phyloP scores from a whole-genome alignment of 768 basidiomycete genomes.

The Pulveroboletus ravenelii region DNA sequence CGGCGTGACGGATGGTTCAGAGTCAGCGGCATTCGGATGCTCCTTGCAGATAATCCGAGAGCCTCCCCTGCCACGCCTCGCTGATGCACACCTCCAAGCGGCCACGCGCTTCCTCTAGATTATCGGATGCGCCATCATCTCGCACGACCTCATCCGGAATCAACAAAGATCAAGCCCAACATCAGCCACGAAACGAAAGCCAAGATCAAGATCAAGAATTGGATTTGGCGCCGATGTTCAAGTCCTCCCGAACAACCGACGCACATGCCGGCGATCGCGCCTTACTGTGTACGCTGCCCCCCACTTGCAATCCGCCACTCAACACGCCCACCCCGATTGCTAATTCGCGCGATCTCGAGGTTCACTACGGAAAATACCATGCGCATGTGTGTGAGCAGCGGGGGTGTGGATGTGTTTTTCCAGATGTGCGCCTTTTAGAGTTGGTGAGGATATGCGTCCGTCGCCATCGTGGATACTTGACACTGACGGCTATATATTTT shows the following conservation, averaged over 20 bases:
- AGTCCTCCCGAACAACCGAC: conserved; percentile 30
- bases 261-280: conserved; percentile 30
- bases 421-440: conserved; percentile 72
- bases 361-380: conserved; percentile 80
- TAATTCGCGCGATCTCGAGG: conserved; percentile 66
- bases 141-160: conserved; percentile 19
- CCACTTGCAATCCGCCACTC: conserved; percentile 66
- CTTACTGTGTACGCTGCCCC: conserved; percentile 71
- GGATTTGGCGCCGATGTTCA: conserved; percentile 29
- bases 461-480: neutral
- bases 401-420: conserved; percentile 78
- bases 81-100: conserved; percentile 31
- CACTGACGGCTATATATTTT: neutral
- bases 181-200: neutral
- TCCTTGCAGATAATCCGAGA: too few relatives aligned
- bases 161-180: neutral
- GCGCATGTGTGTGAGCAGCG: conserved; percentile 73
- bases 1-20: conserved; percentile 14
- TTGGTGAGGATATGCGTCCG: conserved; percentile 50
- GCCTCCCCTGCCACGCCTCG: neutral
- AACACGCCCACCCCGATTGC: conserved; percentile 57
- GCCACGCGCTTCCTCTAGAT: conserved; percentile 25
- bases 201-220: conserved; percentile 17
- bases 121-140: conserved; percentile 35
- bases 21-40: too few relatives aligned